A percentile compares a stretch with the other conserved stretches of the same genome.
Evolutionary conservation across 1,139 yeast genomes (phyloP).

Genomic region (Pichia sp.): DNA sequence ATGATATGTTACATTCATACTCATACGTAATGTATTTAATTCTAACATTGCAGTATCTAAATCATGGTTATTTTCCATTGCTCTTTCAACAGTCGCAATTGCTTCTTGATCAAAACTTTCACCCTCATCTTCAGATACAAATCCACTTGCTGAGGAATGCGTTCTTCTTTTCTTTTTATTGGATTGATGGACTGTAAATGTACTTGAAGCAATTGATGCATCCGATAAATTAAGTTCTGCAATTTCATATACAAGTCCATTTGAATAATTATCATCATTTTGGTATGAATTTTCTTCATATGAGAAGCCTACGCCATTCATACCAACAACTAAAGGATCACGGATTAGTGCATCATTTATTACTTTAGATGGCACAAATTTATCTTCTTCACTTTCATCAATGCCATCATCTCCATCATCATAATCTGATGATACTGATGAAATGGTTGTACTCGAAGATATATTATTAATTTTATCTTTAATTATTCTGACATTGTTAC

Average conservation of each 20-base stretch:
- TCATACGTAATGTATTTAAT: slow-evolving; percentile 90
- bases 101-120: slow-evolving; percentile 88
- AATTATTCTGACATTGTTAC: slow-evolving; percentile 46
- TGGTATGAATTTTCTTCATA: slow-evolving; percentile 33
- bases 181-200: slow-evolving; percentile 33
- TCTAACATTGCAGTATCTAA: slow-evolving; percentile 89
- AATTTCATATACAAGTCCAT: slow-evolving; percentile 51
- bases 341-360: slow-evolving; percentile 3
- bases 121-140: slow-evolving; percentile 43
- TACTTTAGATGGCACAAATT: background rate
- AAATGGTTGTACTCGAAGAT: slow-evolving; percentile 8
- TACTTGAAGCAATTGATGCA: slow-evolving; percentile 62
- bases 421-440: slow-evolving; percentile 9
- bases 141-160: slow-evolving; percentile 38
- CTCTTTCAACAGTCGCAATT: slow-evolving; percentile 85
- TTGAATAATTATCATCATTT: slow-evolving; percentile 27
- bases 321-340: slow-evolving; percentile 28
- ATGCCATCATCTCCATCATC: slow-evolving; percentile 13
- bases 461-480: slow-evolving; percentile 37
- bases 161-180: slow-evolving; percentile 36
- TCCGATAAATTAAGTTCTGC: slow-evolving; percentile 68
- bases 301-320: slow-evolving; percentile 30
- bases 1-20: slow-evolving; percentile 91
- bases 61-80: slow-evolving; percentile 87
- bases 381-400: slow-evolving; percentile 4